A percentile compares a stretch with the other conserved stretches of the same genome.
Evolutionary conservation across 306 rosid genomes (phyloP).

Genomic region (Begonia loranthoides): DNA sequence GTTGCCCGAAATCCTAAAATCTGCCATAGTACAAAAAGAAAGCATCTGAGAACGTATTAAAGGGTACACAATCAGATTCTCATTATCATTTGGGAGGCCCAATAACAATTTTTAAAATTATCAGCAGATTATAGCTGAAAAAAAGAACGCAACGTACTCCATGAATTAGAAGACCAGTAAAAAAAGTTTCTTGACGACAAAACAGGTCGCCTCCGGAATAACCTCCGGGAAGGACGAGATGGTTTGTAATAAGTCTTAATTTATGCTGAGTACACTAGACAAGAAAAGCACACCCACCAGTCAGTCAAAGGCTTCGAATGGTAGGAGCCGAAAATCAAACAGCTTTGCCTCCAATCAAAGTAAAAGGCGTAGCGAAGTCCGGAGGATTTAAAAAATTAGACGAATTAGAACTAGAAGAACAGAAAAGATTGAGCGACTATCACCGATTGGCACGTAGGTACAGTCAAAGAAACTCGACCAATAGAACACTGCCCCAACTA

Average conservation of each 20-base stretch:
- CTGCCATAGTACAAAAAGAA: background rate
- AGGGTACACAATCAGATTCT: constrained; percentile 2
- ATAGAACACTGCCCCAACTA: too few species aligned
- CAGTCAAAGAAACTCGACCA: too few species aligned
- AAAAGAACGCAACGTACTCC: background rate
- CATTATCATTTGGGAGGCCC: too few species aligned
- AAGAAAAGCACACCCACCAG: background rate
- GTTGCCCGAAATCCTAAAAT: background rate
- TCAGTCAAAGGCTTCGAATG: constrained; percentile 1
- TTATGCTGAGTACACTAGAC: background rate
- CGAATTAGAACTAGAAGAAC: too few species aligned
- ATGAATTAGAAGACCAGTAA: background rate
- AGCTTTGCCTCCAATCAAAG: background rate
- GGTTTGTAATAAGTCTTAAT: background rate
- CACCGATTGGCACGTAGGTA: too few species aligned
- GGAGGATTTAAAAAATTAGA: too few species aligned
- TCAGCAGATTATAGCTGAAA: background rate
- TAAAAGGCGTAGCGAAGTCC: too few species aligned
- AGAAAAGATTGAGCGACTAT: too few species aligned
- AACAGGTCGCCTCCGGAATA: background rate
- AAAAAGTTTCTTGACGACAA: background rate
- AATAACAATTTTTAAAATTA: background rate
- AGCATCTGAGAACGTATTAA: background rate
- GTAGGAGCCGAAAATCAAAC: background rate
- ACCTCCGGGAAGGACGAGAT: background rate